Percentiles rank a stretch among this genome's conserved stretches.
These are phyloP conservation scores for Flaveria robusta DNA, from an alignment of 129 eudicot genomes.

Conservation along the genomic window DNA sequence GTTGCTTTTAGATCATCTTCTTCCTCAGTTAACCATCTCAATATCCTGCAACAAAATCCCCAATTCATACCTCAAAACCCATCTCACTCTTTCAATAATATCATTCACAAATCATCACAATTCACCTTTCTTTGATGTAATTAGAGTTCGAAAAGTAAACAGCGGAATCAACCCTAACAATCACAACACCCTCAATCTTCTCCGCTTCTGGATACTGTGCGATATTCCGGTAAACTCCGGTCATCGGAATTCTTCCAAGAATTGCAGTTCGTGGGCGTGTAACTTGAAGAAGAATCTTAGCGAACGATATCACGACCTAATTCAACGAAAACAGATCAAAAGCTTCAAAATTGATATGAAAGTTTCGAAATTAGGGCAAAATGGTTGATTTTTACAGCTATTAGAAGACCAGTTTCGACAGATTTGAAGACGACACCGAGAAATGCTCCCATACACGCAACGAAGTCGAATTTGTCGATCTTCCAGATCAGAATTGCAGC, in stretches of 20 bases:
- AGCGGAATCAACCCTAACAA: slow-evolving; percentile 81
- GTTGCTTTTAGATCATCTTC: slow-evolving; percentile 48
- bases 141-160: slow-evolving; percentile 86
- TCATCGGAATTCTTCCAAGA: slow-evolving; percentile 78
- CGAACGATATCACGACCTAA: slow-evolving; percentile 79
- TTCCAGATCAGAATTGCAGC: slow-evolving; percentile 79
- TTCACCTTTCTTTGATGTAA: slow-evolving; percentile 73
- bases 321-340: not conserved
- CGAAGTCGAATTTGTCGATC: slow-evolving; percentile 75
- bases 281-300: slow-evolving; percentile 79
- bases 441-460: slow-evolving; percentile 89
- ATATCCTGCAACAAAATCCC: slow-evolving; percentile 47
- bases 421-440: slow-evolving; percentile 75
- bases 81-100: too few species aligned
- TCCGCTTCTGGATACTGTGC: slow-evolving; percentile 81
- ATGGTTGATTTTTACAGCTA: slow-evolving; percentile 54
- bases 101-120: not conserved
- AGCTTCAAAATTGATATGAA: not conserved
- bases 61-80: too few species aligned
- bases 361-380: not conserved
- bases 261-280: slow-evolving; percentile 78
- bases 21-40: slow-evolving; percentile 80
- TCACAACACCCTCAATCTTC: slow-evolving; percentile 59
- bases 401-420: slow-evolving; percentile 79
- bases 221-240: slow-evolving; percentile 64